Percentiles rank a stretch among this genome's conserved stretches.
These are phyloP conservation scores for Stipa capillata DNA, from an alignment of 176 grass and related monocot genomes.

Conservation along the genomic window DNA sequence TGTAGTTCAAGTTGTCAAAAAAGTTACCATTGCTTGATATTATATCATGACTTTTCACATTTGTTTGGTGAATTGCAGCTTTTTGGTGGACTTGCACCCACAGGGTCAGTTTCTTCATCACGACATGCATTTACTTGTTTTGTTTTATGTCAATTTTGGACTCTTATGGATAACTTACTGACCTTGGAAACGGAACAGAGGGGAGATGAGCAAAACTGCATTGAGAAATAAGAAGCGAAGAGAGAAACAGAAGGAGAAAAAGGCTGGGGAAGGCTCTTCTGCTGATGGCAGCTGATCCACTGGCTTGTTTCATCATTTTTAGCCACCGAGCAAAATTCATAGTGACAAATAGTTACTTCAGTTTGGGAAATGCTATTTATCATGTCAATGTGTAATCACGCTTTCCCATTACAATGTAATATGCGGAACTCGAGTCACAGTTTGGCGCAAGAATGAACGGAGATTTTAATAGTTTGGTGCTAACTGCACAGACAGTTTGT, in stretches of 20 bases:
- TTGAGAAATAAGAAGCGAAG: slow-evolving; percentile 95
- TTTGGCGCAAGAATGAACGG: not conserved
- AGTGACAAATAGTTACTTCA: not conserved
- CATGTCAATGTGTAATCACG: not conserved
- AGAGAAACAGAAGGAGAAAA: slow-evolving; percentile 91
- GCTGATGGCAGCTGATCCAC: slow-evolving; percentile 43
- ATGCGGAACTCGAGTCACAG: not conserved
- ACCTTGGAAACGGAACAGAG: slow-evolving; percentile 20
- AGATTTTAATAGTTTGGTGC: not conserved
- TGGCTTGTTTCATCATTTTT: slow-evolving; percentile 9
- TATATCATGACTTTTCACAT: not conserved
- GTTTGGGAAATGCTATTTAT: not conserved
- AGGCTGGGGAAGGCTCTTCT: slow-evolving; percentile 44
- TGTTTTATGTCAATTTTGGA: not conserved
- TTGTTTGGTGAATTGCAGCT: slow-evolving; percentile 47
- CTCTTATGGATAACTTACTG: not conserved
- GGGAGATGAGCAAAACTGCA: slow-evolving; percentile 94
- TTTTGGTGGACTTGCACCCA: slow-evolving; percentile 68
- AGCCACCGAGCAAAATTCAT: not conserved
- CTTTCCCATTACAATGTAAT: not conserved
- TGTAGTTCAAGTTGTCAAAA: not conserved
- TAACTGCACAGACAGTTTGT: not conserved
- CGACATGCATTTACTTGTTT: not conserved
- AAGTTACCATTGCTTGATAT: not conserved
- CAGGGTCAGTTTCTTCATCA: slow-evolving; percentile 56